These are phyloP conservation scores for Kokia cookei DNA, from an alignment of 441 rosid genomes.

Conservation along the genomic window DNA sequence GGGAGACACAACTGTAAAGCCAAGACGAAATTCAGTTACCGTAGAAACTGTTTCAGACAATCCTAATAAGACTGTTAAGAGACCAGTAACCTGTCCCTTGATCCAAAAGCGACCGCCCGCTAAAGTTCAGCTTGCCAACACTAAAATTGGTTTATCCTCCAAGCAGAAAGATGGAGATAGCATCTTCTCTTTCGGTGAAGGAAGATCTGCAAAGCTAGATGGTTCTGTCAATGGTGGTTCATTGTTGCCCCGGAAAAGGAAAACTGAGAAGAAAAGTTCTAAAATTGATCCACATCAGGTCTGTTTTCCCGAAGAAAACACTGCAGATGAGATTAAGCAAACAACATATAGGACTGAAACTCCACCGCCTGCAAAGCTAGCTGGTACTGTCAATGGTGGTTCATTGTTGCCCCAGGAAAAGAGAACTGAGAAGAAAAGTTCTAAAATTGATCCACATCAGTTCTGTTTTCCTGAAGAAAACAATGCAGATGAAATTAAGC, in stretches of 20 bases:
- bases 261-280: conserved; percentile 23
- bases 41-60: conserved; percentile 77
- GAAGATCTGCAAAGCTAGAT: conserved; percentile 24
- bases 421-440: conserved; percentile 28
- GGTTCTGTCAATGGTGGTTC: conserved; percentile 30
- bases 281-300: conserved; percentile 29
- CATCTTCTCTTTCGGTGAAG: conserved; percentile 53
- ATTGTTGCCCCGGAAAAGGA: conserved; percentile 34
- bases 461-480: conserved; percentile 27
- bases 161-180: conserved; percentile 30
- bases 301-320: conserved; percentile 27
- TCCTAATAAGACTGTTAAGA: conserved; percentile 41
- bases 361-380: conserved; percentile 15
- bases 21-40: conserved; percentile 56
- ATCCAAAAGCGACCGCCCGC: conserved; percentile 32
- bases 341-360: conserved; percentile 15
- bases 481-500: conserved; percentile 30
- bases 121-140: background rate
- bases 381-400: conserved; percentile 24
- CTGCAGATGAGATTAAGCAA: conserved; percentile 29
- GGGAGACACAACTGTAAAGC: conserved; percentile 28
- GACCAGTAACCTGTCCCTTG: conserved; percentile 61
- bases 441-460: conserved; percentile 28
- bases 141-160: conserved; percentile 24
- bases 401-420: conserved; percentile 33